These are phyloP conservation scores for Selenicereus undatus DNA, from an alignment of 148 eudicot genomes.

Conservation along the genomic window DNA sequence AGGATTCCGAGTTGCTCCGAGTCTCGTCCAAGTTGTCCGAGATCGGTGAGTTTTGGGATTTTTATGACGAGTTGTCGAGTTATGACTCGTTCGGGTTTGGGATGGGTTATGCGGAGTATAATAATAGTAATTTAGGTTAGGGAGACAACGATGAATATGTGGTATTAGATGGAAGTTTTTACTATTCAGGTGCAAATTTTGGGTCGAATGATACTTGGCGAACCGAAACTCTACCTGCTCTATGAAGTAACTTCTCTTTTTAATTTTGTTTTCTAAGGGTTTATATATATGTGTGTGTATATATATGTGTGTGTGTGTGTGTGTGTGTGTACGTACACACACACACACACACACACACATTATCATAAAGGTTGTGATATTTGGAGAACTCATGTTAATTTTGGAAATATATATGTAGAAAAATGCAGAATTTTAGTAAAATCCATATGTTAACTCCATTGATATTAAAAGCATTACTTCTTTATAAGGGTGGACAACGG, in stretches of 20 bases:
- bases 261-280: background rate
- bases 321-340: too few species aligned
- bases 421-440: too few species aligned
- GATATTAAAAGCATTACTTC: too few species aligned
- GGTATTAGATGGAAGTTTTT: conserved; percentile 61
- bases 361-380: too few species aligned
- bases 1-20: conserved; percentile 34
- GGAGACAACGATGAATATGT: conserved; percentile 37
- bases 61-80: conserved; percentile 32
- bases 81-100: conserved; percentile 51
- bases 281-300: too few species aligned
- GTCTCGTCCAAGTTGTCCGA: conserved; percentile 20
- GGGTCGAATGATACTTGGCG: conserved; percentile 47
- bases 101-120: conserved; percentile 10
- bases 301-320: too few species aligned
- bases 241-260: background rate
- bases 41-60: conserved; percentile 46
- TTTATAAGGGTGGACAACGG: too few species aligned
- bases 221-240: conserved; percentile 49
- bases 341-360: too few species aligned
- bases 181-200: conserved; percentile 46
- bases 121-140: background rate
- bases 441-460: too few species aligned
- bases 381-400: background rate
- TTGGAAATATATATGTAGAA: background rate